Conservation (phyloP, 148 eudicot species). For the Salicornia ramosissima region DNA sequence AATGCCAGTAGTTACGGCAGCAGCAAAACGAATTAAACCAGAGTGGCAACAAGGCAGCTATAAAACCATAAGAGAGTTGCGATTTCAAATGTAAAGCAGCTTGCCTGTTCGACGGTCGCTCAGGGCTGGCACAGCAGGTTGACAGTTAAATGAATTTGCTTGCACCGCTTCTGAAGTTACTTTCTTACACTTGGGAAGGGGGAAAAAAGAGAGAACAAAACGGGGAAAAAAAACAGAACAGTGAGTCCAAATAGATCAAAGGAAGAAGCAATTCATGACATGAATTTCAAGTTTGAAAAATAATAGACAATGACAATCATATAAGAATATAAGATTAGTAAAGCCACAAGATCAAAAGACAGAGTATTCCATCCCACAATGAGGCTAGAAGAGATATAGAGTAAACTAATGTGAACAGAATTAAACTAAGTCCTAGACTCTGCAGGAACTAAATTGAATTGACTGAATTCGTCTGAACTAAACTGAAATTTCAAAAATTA, state of each 20-base stretch:
- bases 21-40: not conserved
- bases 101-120: slow-evolving; percentile 64
- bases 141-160: slow-evolving; percentile 34
- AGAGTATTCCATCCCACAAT: not conserved
- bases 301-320: not conserved
- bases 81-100: slow-evolving; percentile 20
- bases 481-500: no score
- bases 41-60: not conserved
- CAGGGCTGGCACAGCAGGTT: slow-evolving; percentile 49
- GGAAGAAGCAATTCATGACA: not conserved
- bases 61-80: not conserved
- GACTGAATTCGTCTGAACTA: no score
- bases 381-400: not conserved
- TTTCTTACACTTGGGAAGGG: slow-evolving; percentile 36
- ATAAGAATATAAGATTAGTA: no score
- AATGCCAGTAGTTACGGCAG: not conserved
- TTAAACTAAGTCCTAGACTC: no score
- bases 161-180: slow-evolving; percentile 29
- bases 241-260: not conserved
- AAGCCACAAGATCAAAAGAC: not conserved
- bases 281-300: not conserved
- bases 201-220: not conserved
- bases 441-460: no score
- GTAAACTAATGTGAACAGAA: no score
- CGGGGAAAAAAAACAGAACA: not conserved